Conservation (phyloP, 148 eudicot species). For the Chenopodium quinoa region DNA sequence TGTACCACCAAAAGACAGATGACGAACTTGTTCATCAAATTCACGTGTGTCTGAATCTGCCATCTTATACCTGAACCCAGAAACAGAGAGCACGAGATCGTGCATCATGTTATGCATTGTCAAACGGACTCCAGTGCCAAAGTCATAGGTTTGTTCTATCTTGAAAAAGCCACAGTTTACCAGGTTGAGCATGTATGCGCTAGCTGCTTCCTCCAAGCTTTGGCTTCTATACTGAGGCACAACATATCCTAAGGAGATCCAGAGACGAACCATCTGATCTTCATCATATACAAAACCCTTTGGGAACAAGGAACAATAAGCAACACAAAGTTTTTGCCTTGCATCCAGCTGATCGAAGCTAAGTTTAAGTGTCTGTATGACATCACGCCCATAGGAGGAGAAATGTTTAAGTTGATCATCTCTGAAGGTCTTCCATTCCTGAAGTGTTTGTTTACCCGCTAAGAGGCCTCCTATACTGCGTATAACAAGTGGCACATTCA, state of each 20-base stretch:
- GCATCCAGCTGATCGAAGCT: neutral
- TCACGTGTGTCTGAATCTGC: too few species aligned
- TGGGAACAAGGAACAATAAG: constrained; percentile 21
- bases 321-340: constrained; percentile 4
- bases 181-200: neutral
- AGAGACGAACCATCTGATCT: neutral
- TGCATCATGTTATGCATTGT: too few species aligned
- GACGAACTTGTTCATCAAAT: constrained; percentile 6
- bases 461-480: constrained; percentile 8
- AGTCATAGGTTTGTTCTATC: too few species aligned
- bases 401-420: neutral
- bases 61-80: too few species aligned
- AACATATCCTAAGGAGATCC: constrained; percentile 21
- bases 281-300: neutral
- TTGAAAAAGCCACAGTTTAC: constrained; percentile 3
- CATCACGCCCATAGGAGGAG: neutral
- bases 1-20: neutral
- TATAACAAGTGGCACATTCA: constrained; percentile 5
- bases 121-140: too few species aligned
- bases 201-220: constrained; percentile 13
- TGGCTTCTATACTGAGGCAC: neutral
- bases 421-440: constrained; percentile 8
- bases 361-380: neutral
- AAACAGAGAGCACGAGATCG: too few species aligned
- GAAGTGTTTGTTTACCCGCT: neutral